Evolutionary conservation across 225 moss, liverwort and hornwort species (phyloP).

Genomic region (Physcomitrium patens): DNA sequence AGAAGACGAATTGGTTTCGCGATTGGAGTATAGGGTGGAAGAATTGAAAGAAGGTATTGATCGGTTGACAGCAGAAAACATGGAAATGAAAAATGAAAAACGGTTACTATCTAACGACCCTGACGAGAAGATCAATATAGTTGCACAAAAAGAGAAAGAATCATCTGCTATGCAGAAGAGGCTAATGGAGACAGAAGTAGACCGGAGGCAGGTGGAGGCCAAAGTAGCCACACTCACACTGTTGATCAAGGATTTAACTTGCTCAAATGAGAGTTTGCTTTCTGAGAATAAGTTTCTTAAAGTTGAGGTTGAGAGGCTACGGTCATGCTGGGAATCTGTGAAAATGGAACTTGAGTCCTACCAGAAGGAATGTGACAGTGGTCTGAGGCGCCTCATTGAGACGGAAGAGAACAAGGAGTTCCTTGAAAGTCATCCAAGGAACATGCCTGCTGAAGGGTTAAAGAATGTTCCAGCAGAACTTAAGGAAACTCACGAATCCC

Average conservation of each 20-base stretch:
- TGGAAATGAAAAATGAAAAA: constrained; percentile 51
- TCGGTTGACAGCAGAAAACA: constrained; percentile 49
- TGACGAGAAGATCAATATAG: constrained; percentile 27
- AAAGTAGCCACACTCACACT: constrained; percentile 40
- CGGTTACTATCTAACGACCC: constrained; percentile 32
- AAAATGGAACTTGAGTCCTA: constrained; percentile 35
- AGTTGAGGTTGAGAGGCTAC: constrained; percentile 41
- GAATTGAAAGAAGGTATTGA: constrained; percentile 46
- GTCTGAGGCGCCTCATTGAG: constrained; percentile 29
- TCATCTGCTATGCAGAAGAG: constrained; percentile 30
- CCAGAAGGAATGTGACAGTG: constrained; percentile 27
- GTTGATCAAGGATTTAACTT: constrained; percentile 39
- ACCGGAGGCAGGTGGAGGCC: constrained; percentile 36
- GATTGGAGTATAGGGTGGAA: constrained; percentile 48
- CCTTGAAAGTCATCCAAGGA: constrained; percentile 41
- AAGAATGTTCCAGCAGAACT: constrained; percentile 34
- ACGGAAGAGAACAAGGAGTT: constrained; percentile 33
- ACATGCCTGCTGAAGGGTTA: constrained; percentile 17
- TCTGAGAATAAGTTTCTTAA: constrained; percentile 34
- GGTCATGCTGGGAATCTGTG: constrained; percentile 35
- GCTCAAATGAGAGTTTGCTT: constrained; percentile 45
- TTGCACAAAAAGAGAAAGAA: constrained; percentile 40
- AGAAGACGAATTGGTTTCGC: constrained; percentile 46
- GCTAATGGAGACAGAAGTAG: constrained; percentile 33
- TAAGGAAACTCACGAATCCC: constrained; percentile 28